phyloP scores from a whole-genome alignment of 345 rosid genomes.

The Dipteronia sinensis region DNA sequence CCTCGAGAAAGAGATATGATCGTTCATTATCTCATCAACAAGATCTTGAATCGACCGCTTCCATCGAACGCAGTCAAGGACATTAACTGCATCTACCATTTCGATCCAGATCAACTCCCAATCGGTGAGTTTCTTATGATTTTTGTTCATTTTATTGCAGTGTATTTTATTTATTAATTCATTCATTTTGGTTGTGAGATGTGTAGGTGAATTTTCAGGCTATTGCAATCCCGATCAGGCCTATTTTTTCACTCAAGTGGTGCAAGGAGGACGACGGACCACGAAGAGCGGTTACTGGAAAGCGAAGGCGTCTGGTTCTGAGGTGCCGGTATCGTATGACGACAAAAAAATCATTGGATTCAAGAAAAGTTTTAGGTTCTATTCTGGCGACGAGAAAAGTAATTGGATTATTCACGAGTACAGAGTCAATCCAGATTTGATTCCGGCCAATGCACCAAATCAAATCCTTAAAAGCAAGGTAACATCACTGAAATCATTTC shows the following conservation, averaged over 20 bases:
- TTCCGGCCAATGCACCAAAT: background rate
- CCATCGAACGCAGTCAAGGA: conserved; percentile 7
- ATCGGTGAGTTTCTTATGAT: background rate
- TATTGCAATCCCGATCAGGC: conserved; percentile 8
- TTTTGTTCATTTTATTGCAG: background rate
- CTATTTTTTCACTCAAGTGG: conserved; percentile 8
- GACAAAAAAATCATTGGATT: background rate
- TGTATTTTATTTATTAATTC: background rate
- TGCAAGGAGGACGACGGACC: background rate
- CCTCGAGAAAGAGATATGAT: conserved; percentile 10
- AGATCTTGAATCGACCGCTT: background rate
- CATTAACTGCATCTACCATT: conserved; percentile 1
- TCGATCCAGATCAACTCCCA: conserved; percentile 7
- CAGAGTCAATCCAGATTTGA: background rate
- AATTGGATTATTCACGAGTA: background rate
- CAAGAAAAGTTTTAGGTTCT: conserved; percentile 10
- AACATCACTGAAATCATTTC: no score
- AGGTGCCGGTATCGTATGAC: no score
- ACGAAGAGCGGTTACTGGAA: conserved; percentile 3
- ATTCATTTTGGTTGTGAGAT: background rate
- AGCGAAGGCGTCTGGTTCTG: background rate
- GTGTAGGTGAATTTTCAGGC: conserved; percentile 7
- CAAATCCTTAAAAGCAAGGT: no score
- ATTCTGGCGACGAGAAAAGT: background rate
- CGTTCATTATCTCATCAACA: background rate